Percentiles rank a stretch among this genome's conserved stretches.
Evolutionary conservation across 805 yeast genomes (phyloP).

Genomic region (Ogataea pini): DNA sequence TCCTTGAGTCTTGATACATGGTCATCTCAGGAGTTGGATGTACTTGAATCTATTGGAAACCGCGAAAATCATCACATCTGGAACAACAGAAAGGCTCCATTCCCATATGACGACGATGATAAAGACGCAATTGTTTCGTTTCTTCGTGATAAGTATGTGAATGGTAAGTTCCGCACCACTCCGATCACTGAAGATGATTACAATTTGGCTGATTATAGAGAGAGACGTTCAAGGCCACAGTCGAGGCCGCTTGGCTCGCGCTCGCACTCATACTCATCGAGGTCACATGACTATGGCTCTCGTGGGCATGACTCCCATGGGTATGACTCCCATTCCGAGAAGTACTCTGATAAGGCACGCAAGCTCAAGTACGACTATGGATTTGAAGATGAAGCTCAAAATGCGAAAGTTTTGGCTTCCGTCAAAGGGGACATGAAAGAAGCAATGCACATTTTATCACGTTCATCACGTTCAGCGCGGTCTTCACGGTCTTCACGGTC

Average conservation of each 20-base stretch:
- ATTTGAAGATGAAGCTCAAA: slow-evolving; percentile 53
- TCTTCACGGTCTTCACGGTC: slow-evolving; percentile 36
- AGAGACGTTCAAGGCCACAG: neutral
- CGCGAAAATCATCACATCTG: slow-evolving; percentile 57
- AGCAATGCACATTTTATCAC: slow-evolving; percentile 60
- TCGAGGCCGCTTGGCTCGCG: slow-evolving; percentile 10
- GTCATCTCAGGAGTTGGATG: slow-evolving; percentile 56
- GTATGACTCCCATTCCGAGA: slow-evolving; percentile 50
- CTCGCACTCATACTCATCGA: slow-evolving; percentile 7
- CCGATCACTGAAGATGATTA: slow-evolving; percentile 38
- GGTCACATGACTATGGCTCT: slow-evolving; percentile 38
- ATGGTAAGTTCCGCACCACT: slow-evolving; percentile 57
- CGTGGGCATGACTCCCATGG: slow-evolving; percentile 38
- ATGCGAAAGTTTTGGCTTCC: slow-evolving; percentile 61
- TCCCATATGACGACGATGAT: slow-evolving; percentile 76
- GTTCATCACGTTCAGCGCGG: neutral
- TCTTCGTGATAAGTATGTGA: slow-evolving; percentile 66
- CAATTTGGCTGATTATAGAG: slow-evolving; percentile 28
- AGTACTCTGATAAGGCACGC: slow-evolving; percentile 51
- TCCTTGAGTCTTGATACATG: slow-evolving; percentile 75
- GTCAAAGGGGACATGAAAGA: slow-evolving; percentile 58
- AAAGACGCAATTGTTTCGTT: slow-evolving; percentile 55
- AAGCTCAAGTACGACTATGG: slow-evolving; percentile 55
- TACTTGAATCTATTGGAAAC: slow-evolving; percentile 54
- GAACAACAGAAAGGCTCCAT: slow-evolving; percentile 69